Base-by-base conservation (phyloP, 306 rosid species). In the Gillenia trifoliata region DNA sequence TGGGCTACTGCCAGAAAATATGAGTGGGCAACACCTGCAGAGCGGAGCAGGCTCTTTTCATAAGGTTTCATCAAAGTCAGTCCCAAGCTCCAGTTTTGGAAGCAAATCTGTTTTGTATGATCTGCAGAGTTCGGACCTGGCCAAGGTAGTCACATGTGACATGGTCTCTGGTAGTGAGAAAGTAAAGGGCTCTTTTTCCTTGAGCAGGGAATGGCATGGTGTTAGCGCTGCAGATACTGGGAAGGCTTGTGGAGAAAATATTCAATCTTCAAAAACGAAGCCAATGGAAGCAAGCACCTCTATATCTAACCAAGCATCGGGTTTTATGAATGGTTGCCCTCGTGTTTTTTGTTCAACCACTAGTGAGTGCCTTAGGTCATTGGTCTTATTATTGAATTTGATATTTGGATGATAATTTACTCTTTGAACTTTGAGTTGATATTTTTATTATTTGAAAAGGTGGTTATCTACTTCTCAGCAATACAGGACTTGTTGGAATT, bases 401-500 rank as follows among this genome's bases (percentile, higher is more conserved):
- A 62, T 47, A 5, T 23, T 70, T 66, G n/a, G 15, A 13, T 65
- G 23, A 13, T 61, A 25, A 40, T 19, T 49, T 41, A 25, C 52
- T 19, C 49, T 41, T 52, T 68, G 76, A 71, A 66, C 38, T 75
- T 49, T 66, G 34, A 38, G 20, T 66, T 71, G 43, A 13, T 59
- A 26, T 9, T 57, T 49, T 50, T 82, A 40, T 70, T 30, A n/a
- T 77, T 72, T 33, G 31, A 55, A 64, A 56, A 79, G 83, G 78
- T 78, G 86, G 86, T 20, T 52, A 60, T 75, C 78, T 83, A 50
- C 83, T 83, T 50, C 69, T 83, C 72, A 83, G 83, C 68, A 79
- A 75, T 79, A 83, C 86, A 23, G 86, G 86, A 79, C 83, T 79
- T 75, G 73, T 83, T 50, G 92, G 92, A 72, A 80, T 87, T 82